Base-by-base conservation (phyloP, 2,329 filamentous ascomycete species). In the Cladobotryum mycophilum region DNA sequence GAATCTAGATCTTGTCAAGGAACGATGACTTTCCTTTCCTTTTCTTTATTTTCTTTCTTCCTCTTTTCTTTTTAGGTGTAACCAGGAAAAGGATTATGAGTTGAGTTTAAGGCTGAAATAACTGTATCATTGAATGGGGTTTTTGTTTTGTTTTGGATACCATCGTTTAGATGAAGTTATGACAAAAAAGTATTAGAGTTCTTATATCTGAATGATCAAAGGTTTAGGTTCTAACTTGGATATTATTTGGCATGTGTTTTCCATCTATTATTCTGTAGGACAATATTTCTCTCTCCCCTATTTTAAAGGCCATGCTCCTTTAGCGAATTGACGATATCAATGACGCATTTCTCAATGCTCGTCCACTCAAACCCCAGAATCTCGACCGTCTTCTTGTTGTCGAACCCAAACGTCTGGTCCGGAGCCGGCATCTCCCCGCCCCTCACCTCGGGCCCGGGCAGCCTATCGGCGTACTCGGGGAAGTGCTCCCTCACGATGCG, bases 311-410 rank as follows among this genome's bases (percentile, higher is more conserved):
- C 61, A 45, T 72, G 61, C n/a, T 61, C 62, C 65, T 85, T 76
- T 60, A 89, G 65, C 33, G 79, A 84, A 67, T 80, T 80, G 15
- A 87, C 75, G 6, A 82, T 76, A 60, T 89, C 85, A 5, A 76
- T 70, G 25, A 85, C 72, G 25, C 72, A 77, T 67, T 84, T 73
- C 65, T 88, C 83, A 34, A 88, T 60, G 4, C 69, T 64, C 55
- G 71, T 80, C 73, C 80, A 88, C 53, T 85, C 68, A 45, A 87
- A 74, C 1, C 81, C 82, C 52, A 89, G 64, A 43, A 84, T 58
- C 60, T 81, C 74, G 22, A 75, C 77, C 1, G 80, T 81, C 60
- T 74, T 74, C 46, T 71, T 72, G 61, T 82, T 86, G 61, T 87
- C 76, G 51, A 75, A 78, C 53, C 69, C 69, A 63, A 76, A 84